Base-by-base conservation (phyloP, 345 rosid genomes). In the Lumnitzera littorea region DNA sequence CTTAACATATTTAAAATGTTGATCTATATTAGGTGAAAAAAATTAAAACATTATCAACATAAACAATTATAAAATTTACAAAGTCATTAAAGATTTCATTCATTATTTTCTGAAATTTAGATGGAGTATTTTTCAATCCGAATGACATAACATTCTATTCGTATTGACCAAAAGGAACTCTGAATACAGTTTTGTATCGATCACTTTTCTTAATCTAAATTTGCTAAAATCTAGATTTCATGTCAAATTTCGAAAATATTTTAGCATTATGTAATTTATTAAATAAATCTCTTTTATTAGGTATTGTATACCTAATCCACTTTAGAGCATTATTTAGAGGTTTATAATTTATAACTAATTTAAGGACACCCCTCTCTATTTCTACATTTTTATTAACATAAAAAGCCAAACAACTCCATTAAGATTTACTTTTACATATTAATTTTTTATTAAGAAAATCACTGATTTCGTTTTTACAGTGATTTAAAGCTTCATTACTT, bases 161-260 rank as follows among this genome's bases (percentile, higher is more conserved):
- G 5, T 27, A 27, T 5, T 27, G 31, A 3, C 31, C 1, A 5
- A 27, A 27, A 2, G 2, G 31, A 5, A 27, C 31, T 3, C 1
- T 27, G 1, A 27, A 27, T 3, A 2, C 2, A 5, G 5, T 50
- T 4, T n/a, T 15, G 0, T 50, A 50, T 0, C 23, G 2, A n/a
- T 50, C 3, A 12, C 14, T n/a, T 15, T 50, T 27, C 5, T 27
- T 27, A 27, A 24, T 36, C n/a, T 56, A 15, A 13, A 36, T 56
- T 12, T 56, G 48, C 48, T 48, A 56, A 36, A 25, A 56, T 4
- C 48, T 49, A 11, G 10, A 58, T 17, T 58, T 58, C 61, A 58
- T 46, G n/a, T 58, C 61, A 46, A 58, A 58, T 20, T 58, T 43
- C 1, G 50, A 46, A 15, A 58, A 58, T 8, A 58, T 36, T 43